Conservation (phyloP, 371 early-diverging fungal species). For the Apophysomyces trapeziformis region DNA sequence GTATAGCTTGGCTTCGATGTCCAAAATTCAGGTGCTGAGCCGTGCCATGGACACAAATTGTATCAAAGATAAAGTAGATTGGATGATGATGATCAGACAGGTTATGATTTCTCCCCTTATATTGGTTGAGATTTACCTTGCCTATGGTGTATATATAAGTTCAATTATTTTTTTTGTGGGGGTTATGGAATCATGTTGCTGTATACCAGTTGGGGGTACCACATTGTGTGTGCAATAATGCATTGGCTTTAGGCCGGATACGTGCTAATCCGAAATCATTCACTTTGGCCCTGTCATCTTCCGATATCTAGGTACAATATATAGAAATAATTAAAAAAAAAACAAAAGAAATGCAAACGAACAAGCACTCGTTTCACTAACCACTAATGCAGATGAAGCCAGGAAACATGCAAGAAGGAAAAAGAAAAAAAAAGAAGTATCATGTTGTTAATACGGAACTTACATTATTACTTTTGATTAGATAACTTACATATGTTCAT, state of each 20-base stretch:
- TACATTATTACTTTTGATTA: no score
- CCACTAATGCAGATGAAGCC: no score
- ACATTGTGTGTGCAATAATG: constrained; percentile 73
- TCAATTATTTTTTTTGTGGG: neutral
- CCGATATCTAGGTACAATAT: constrained; percentile 47
- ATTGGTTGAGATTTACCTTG: constrained; percentile 12
- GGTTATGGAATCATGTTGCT: neutral
- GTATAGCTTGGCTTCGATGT: constrained; percentile 72
- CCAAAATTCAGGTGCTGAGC: constrained; percentile 78
- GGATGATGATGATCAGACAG: neutral
- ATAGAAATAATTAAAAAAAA: no score
- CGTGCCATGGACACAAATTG: no score
- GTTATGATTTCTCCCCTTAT: constrained; percentile 1
- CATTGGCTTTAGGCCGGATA: constrained; percentile 70
- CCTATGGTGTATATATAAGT: constrained; percentile 2
- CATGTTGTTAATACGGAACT: no score
- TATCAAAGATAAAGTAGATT: neutral
- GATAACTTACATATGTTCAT: constrained; percentile 69
- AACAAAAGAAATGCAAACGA: no score
- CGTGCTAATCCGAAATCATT: constrained; percentile 84
- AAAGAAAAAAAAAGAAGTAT: neutral
- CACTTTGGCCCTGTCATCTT: constrained; percentile 74
- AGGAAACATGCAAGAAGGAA: neutral
- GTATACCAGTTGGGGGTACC: constrained; percentile 80
- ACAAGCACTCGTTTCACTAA: neutral